Evolutionary conservation across 495 filamentous ascomycete genomes (phyloP), one percentile per base, ranked within the genome.

Genomic region (Evernia prunastri): DNA sequence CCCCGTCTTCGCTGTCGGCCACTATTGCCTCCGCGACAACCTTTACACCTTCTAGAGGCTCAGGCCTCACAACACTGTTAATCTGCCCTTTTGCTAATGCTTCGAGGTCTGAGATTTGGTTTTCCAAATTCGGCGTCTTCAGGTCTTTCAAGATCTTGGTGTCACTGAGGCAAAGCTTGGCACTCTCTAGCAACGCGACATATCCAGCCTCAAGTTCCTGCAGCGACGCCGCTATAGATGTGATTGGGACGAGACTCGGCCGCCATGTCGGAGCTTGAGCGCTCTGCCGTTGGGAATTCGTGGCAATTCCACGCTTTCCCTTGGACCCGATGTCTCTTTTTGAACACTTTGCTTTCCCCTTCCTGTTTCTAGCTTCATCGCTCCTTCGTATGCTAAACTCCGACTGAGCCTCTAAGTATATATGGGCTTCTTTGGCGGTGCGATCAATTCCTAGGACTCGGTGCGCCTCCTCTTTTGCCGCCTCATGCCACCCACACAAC

Each of bases 1-100:
- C 35, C 13, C 51, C 23, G 9, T 13, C 31, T 23, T 29, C n/a
- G 18, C 15, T 57, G 12, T 63, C 17, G 33, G 25, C 37, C 23
- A 29, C 23, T 29, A 63, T 63, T 20, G 61, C 61, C 25, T 57
- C 40, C 51, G 61, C 61, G 31, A 58, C 35, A 12, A 39, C 49
- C 57, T 63, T 63, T 13, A 63, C 18, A 35, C 61, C 37, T 63
- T 17, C 1, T 18, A 63, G 25, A 11, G 49, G 37, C 27, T 47
- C 42, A 9, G 23, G 35, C 12, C 61, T 63, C 29, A 57, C 36
- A 36, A 63, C 33, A 43, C 17, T 56, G 37, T 23, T 57, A 49
- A 63, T 36, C 4, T 57, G 35, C 15, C 61, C 61, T 33, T 63
- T n/a, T 25, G 61, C 51, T 20, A 63, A 43, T n/a, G 36, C 23